A percentile compares a stretch with the other conserved stretches of the same genome.
These are phyloP conservation scores for Rosa lucieae DNA, from an alignment of 306 rosid species.

Conservation along the genomic window DNA sequence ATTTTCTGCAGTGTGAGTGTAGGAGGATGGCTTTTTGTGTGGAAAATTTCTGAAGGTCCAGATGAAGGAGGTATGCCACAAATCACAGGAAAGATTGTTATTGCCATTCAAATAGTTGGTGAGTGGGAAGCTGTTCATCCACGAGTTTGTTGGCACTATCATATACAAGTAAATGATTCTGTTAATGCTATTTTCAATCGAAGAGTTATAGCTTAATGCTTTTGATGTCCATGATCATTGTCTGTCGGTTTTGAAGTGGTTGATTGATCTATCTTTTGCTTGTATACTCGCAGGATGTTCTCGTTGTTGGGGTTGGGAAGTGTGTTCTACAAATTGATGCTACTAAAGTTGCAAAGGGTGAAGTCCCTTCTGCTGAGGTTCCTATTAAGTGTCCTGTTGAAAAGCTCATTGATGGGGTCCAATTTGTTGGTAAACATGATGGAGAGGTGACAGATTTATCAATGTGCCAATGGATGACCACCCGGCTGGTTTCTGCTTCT, in stretches of 20 bases:
- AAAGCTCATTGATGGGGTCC: conserved; percentile 90
- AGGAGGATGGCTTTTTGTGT: conserved; percentile 84
- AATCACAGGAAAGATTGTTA: conserved; percentile 75
- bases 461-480: conserved; percentile 99
- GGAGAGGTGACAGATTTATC: conserved; percentile 90
- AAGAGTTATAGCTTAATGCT: not conserved
- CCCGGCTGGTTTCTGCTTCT: conserved; percentile 91
- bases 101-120: conserved; percentile 74
- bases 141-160: conserved; percentile 96
- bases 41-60: conserved; percentile 96
- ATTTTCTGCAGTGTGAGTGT: no score
- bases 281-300: conserved; percentile 63
- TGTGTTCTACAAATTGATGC: conserved; percentile 81
- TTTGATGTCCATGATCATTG: no score
- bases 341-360: conserved; percentile 79
- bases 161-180: conserved; percentile 70
- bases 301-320: conserved; percentile 88
- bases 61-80: conserved; percentile 87
- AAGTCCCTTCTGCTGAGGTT: conserved; percentile 64
- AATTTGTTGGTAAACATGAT: conserved; percentile 89
- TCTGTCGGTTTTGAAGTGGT: not conserved
- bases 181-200: not conserved
- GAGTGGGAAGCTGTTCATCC: conserved; percentile 82
- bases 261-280: not conserved
- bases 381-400: conserved; percentile 77